Evolutionary conservation across 2,329 filamentous ascomycete species (phyloP).

Genomic region (Alternaria sp.): DNA sequence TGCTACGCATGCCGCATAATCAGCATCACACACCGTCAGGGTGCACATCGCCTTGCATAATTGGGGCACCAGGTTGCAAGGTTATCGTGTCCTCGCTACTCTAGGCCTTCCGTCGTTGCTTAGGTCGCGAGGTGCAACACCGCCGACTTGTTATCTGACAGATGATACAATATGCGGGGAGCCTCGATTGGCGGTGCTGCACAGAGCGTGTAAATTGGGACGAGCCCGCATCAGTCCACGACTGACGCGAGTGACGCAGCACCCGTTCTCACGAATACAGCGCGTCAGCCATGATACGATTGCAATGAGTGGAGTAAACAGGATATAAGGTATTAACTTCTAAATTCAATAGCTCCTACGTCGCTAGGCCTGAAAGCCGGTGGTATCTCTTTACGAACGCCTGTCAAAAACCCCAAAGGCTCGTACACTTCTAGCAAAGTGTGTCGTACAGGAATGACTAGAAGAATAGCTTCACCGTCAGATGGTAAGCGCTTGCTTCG

Average conservation of each 20-base stretch:
- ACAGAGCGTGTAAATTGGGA: slow-evolving; percentile 11
- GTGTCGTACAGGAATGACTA: slow-evolving; percentile 33
- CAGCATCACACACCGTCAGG: slow-evolving; percentile 27
- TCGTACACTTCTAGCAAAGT: slow-evolving; percentile 45
- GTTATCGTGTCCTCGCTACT: slow-evolving; percentile 29
- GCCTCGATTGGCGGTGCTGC: background rate
- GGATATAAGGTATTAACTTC: slow-evolving; percentile 5
- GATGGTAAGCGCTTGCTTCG: slow-evolving; percentile 20
- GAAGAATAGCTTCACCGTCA: slow-evolving; percentile 22
- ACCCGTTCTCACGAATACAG: background rate
- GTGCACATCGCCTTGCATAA: slow-evolving; percentile 18
- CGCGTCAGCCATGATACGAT: background rate
- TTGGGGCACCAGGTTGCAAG: slow-evolving; percentile 17
- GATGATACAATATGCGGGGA: slow-evolving; percentile 24
- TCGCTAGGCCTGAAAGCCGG: slow-evolving; percentile 34
- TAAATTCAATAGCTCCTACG: slow-evolving; percentile 26
- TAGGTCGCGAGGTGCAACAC: slow-evolving; percentile 21
- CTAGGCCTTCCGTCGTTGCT: slow-evolving; percentile 24
- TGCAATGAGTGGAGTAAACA: background rate
- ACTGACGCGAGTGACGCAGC: slow-evolving; percentile 19
- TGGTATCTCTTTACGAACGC: slow-evolving; percentile 38
- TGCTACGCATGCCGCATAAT: slow-evolving; percentile 21
- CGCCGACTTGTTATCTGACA: slow-evolving; percentile 25
- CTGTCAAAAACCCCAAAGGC: slow-evolving; percentile 23
- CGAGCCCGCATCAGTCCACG: slow-evolving; percentile 26